phyloP scores from a whole-genome alignment of 2,329 filamentous ascomycete genomes.

The Aspergillus persii region DNA sequence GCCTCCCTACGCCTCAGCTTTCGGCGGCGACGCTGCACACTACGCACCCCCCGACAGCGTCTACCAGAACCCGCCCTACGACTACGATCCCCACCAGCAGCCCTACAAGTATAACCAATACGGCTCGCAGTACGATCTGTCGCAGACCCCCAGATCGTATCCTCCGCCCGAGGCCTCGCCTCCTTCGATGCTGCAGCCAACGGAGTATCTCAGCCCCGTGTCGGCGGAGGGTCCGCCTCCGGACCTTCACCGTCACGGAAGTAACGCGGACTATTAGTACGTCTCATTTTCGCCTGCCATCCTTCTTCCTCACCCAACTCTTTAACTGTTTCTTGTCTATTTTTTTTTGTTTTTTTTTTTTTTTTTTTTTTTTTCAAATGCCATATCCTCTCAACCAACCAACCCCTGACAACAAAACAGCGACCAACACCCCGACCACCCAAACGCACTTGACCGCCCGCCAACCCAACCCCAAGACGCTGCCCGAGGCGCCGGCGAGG shows the following conservation, averaged over 20 bases:
- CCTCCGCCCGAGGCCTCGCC: background rate
- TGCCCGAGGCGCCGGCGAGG: constrained; percentile 25
- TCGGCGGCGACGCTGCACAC: constrained; percentile 15
- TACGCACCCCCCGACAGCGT: constrained; percentile 26
- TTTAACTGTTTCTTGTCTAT: background rate
- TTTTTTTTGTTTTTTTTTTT: background rate
- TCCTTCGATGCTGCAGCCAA: constrained; percentile 6
- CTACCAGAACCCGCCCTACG: constrained; percentile 21
- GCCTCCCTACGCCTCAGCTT: constrained; percentile 21
- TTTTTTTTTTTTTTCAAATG: too few species aligned
- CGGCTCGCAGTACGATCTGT: constrained; percentile 10
- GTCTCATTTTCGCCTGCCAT: background rate
- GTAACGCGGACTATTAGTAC: constrained; percentile 23
- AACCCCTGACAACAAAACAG: background rate
- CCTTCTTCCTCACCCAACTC: background rate
- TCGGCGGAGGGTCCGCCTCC: background rate
- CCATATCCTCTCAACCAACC: too few species aligned
- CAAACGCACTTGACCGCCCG: background rate
- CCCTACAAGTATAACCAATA: background rate
- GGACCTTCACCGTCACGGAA: constrained; percentile 6
- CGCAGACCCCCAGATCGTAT: constrained; percentile 4
- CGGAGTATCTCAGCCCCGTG: constrained; percentile 3
- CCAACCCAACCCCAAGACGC: background rate
- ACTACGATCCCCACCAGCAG: constrained; percentile 25
- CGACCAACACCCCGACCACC: background rate